Base-by-base conservation (phyloP, 2,329 filamentous ascomycete genomes). In the Botrytis sinoallii region DNA sequence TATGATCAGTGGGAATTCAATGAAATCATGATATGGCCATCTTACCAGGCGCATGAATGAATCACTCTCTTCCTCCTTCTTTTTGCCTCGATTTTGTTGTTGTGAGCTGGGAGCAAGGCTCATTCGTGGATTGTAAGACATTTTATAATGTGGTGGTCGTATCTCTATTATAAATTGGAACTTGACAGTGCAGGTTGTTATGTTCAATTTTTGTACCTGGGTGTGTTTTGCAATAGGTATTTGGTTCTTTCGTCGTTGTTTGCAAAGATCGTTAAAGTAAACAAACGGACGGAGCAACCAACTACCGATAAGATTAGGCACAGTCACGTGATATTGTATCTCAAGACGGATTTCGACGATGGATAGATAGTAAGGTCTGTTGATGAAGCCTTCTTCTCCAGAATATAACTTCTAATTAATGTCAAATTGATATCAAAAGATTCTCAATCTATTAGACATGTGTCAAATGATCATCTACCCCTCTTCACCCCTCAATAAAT, bases 51-150 rank as follows among this genome's bases (percentile, higher is more conserved):
- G 85, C 85, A 88, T 88, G 77, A 88, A 84, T 63, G 86, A 86
- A 82, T 88, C 86, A 35, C 85, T 87, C 38, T 88, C 87, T 75
- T 87, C 86, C 76, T 88, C 86, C 81, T 88, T 88, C 80, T 87
- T 87, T 78, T 85, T 86, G 38, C 81, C 82, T 55, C 84, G 82
- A 75, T 81, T 83, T 72, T 85, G 83, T 76, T 86, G 85, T 77
- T 85, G 84, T 75, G 83, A 78, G 65, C 78, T 82, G 73, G 86
- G 84, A 76, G 85, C 85, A 78, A 86, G 85, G 78, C 85, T 88
- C 84, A 86, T 86, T 75, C 85, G 83, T 71, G 83, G 80, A 78
- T 85, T 86, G 79, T 86, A 87, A 46, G 85, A 83, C 85, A 87
- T 87, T 18, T 40, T 76, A 70, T 71, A 22, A 65, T 25, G 32